Evolutionary conservation across 106 monocot species (phyloP).

Genomic region (Dendrobium catenatum): DNA sequence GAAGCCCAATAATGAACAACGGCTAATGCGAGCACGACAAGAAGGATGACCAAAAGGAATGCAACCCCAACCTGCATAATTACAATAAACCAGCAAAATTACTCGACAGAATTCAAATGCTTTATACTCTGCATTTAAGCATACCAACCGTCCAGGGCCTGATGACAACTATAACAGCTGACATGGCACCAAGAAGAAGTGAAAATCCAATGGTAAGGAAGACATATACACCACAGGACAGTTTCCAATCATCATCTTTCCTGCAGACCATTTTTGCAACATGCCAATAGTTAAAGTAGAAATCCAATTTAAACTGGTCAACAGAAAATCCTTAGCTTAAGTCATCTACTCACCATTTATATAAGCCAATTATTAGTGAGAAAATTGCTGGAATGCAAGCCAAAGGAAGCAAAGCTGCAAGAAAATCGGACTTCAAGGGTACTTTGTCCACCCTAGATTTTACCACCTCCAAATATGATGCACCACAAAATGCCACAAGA

Average conservation of each 20-base stretch:
- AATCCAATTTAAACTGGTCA: neutral
- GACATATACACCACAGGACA: constrained; percentile 72
- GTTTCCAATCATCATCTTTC: constrained; percentile 99
- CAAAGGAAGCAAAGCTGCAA: constrained; percentile 88
- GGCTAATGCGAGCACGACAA: constrained; percentile 76
- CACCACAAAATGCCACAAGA: constrained; percentile 89
- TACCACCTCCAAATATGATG: constrained; percentile 77
- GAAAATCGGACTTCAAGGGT: constrained; percentile 87
- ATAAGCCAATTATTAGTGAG: constrained; percentile 74
- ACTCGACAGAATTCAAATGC: neutral
- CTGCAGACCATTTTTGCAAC: constrained; percentile 30
- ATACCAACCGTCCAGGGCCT: constrained; percentile 91
- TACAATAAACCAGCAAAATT: constrained; percentile 10
- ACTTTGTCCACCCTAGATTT: constrained; percentile 62
- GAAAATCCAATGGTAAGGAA: constrained; percentile 80
- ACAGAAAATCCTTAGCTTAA: neutral
- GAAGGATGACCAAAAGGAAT: constrained; percentile 73
- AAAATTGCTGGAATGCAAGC: constrained; percentile 80
- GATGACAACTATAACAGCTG: constrained; percentile 63
- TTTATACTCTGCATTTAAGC: constrained; percentile 1
- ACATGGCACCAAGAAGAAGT: constrained; percentile 76
- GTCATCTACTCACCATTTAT: constrained; percentile 70
- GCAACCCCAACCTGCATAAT: constrained; percentile 78
- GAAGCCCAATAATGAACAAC: constrained; percentile 88
- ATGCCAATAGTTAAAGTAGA: neutral